phyloP scores from a whole-genome alignment of 1,139 yeast species.

The Candida labiduridarum region DNA sequence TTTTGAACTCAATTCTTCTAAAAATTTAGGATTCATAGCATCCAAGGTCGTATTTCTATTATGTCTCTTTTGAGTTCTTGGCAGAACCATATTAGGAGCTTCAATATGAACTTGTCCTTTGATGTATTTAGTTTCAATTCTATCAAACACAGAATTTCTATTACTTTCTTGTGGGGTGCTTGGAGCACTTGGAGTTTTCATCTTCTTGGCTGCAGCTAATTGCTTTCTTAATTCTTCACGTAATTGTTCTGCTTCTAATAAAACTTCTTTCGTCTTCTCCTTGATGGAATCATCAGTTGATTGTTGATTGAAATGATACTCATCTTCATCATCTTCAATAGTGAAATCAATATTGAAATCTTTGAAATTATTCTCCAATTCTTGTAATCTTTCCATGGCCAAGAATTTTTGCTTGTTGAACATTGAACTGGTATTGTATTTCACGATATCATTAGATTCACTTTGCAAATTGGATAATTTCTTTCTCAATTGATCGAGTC shows the following conservation, averaged over 20 bases:
- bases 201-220: constrained; percentile 25
- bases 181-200: constrained; percentile 14
- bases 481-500: constrained; percentile 55
- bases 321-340: constrained; percentile 19
- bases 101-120: constrained; percentile 41
- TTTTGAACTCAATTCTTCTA: constrained; percentile 58
- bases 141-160: constrained; percentile 23
- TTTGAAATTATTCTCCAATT: constrained; percentile 60
- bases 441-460: constrained; percentile 75
- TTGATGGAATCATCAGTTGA: constrained; percentile 41
- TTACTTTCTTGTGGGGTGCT: neutral
- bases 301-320: constrained; percentile 11
- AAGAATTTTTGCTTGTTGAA: constrained; percentile 58
- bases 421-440: constrained; percentile 63
- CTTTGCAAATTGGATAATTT: constrained; percentile 63
- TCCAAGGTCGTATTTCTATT: constrained; percentile 39
- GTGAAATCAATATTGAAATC: constrained; percentile 61
- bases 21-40: constrained; percentile 54
- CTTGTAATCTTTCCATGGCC: constrained; percentile 69
- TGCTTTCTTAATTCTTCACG: constrained; percentile 45
- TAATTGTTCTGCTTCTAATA: constrained; percentile 49
- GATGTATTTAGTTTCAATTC: constrained; percentile 51
- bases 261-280: constrained; percentile 41
- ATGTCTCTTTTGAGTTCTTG: constrained; percentile 24
- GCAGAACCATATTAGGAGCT: constrained; percentile 14